These are phyloP conservation scores for Talaromyces sp. DNA, from an alignment of 2,329 filamentous ascomycete genomes.

Conservation along the genomic window DNA sequence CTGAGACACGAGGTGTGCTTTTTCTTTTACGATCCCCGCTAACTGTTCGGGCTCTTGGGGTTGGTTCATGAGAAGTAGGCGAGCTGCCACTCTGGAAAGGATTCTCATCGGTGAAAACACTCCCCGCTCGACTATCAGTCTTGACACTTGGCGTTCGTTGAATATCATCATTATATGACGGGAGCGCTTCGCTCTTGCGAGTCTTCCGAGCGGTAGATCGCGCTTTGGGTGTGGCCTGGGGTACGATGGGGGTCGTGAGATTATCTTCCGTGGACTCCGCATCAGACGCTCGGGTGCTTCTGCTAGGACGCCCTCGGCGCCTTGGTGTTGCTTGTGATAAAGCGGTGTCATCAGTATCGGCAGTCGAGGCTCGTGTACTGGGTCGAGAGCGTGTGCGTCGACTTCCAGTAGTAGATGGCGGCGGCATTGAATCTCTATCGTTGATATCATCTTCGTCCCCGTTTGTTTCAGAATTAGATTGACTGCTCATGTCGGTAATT, in stretches of 20 bases:
- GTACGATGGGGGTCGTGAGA: constrained; percentile 36
- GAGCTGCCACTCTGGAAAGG: constrained; percentile 87
- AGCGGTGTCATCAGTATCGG: constrained; percentile 34
- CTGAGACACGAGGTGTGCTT: constrained; percentile 46
- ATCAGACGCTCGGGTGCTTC: constrained; percentile 31
- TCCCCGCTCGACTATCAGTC: constrained; percentile 49
- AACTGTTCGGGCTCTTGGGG: constrained; percentile 38
- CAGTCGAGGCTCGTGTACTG: constrained; percentile 46
- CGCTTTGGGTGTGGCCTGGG: constrained; percentile 30
- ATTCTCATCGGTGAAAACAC: constrained; percentile 82
- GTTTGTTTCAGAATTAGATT: constrained; percentile 60
- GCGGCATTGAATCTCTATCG: constrained; percentile 41
- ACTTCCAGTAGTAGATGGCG: constrained; percentile 51
- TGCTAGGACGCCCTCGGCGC: constrained; percentile 33
- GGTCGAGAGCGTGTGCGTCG: constrained; percentile 50
- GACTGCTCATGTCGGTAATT: constrained; percentile 67
- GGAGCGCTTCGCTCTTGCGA: constrained; percentile 46
- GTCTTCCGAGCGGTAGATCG: constrained; percentile 50
- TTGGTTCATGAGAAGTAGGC: constrained; percentile 50
- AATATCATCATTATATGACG: constrained; percentile 37
- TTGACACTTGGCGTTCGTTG: constrained; percentile 38
- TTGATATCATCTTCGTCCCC: constrained; percentile 62
- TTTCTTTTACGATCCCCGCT: constrained; percentile 47
- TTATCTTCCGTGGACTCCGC: constrained; percentile 32
- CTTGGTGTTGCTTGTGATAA: constrained; percentile 28